Conservation (phyloP, 768 basidiomycete species). For the Leucocoprinus leucothites region DNA sequence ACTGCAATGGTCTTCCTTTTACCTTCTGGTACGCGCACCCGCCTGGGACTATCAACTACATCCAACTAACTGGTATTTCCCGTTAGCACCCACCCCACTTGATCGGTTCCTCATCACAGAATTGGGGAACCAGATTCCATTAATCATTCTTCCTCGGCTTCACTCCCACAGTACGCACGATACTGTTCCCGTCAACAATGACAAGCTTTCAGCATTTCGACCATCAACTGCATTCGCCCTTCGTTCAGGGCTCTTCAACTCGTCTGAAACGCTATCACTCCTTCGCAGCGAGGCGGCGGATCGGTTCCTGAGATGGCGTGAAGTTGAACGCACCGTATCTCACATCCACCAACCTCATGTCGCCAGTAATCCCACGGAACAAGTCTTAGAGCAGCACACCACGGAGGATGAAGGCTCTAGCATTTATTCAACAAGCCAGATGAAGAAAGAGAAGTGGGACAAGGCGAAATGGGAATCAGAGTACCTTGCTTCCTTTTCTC, state of each 20-base stretch:
- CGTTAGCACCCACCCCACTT: slow-evolving; percentile 29
- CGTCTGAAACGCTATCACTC: slow-evolving; percentile 54
- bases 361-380: background rate
- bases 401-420: background rate
- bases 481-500: slow-evolving; percentile 59
- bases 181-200: slow-evolving; percentile 15
- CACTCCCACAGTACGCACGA: slow-evolving; percentile 24
- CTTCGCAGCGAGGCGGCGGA: slow-evolving; percentile 65
- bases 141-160: slow-evolving; percentile 49
- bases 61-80: slow-evolving; percentile 11
- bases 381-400: too few relatives aligned
- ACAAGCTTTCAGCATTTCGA: slow-evolving; percentile 52
- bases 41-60: background rate
- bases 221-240: slow-evolving; percentile 51
- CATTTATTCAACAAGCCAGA: background rate
- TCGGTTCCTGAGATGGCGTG: slow-evolving; percentile 70
- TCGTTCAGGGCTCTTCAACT: slow-evolving; percentile 58
- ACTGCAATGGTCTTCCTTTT: slow-evolving; percentile 57
- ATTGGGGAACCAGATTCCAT: slow-evolving; percentile 52
- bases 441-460: slow-evolving; percentile 39
- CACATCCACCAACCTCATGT: slow-evolving; percentile 4
- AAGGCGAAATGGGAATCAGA: slow-evolving; percentile 66
- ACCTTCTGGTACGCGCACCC: slow-evolving; percentile 37
- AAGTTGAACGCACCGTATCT: slow-evolving; percentile 55
- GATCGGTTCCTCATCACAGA: slow-evolving; percentile 48